phyloP scores from a whole-genome alignment of 441 rosid species.

The Populus hybrid region DNA sequence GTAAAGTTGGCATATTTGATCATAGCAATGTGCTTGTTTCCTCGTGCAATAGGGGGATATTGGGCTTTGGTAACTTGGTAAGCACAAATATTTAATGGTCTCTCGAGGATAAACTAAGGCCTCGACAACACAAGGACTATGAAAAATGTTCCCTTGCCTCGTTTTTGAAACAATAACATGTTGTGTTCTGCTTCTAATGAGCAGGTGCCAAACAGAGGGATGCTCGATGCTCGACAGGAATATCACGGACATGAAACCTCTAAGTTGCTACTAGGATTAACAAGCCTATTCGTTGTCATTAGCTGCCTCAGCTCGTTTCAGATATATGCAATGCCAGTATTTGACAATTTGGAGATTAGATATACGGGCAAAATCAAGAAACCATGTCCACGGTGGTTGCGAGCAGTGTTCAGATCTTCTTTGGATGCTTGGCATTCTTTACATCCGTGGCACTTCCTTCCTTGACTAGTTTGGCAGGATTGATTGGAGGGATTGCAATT shows the following conservation, averaged over 20 bases:
- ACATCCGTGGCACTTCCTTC: constrained; percentile 50
- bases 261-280: constrained; percentile 32
- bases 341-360: constrained; percentile 51
- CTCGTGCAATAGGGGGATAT: constrained; percentile 50
- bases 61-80: constrained; percentile 56
- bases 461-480: constrained; percentile 54
- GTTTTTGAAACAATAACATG: not conserved
- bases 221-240: constrained; percentile 42
- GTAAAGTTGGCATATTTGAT: constrained; percentile 47
- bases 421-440: constrained; percentile 49
- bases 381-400: constrained; percentile 54
- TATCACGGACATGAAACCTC: constrained; percentile 35
- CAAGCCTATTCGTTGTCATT: constrained; percentile 47
- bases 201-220: constrained; percentile 28
- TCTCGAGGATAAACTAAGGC: not conserved
- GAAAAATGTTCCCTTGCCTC: not conserved
- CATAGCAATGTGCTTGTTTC: constrained; percentile 54
- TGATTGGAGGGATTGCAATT: constrained; percentile 50
- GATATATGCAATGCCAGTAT: constrained; percentile 61
- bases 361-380: constrained; percentile 38
- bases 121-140: not conserved
- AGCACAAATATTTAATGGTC: constrained; percentile 1
- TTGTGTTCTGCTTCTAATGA: not conserved
- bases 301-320: constrained; percentile 58
- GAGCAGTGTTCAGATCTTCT: constrained; percentile 37